Evolutionary conservation across 2,329 filamentous ascomycete genomes (phyloP).

Genomic region (Myriangium duriaei): DNA sequence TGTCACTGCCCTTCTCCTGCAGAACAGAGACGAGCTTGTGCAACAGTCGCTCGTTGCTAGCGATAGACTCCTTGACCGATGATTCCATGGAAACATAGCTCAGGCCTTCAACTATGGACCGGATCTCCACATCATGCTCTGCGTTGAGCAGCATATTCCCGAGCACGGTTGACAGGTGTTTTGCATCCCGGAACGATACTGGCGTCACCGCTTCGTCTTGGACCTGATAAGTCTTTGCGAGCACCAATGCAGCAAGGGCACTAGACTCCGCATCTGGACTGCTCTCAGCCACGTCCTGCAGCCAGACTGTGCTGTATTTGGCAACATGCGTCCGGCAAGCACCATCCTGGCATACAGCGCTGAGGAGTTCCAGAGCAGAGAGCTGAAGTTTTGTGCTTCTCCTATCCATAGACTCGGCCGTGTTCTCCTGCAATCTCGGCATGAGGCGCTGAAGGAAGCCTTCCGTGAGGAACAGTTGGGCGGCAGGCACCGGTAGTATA

Average conservation of each 20-base stretch:
- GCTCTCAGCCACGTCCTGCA: constrained; percentile 70
- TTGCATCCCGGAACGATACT: constrained; percentile 16
- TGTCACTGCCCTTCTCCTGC: constrained; percentile 26
- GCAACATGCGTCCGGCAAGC: constrained; percentile 71
- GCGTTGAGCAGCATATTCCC: constrained; percentile 52
- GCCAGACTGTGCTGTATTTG: constrained; percentile 75
- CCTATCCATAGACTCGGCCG: constrained; percentile 34
- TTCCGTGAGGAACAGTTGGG: constrained; percentile 73
- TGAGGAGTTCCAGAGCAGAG: constrained; percentile 77
- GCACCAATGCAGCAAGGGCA: constrained; percentile 40
- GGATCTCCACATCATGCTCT: constrained; percentile 35
- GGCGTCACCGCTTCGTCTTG: constrained; percentile 4
- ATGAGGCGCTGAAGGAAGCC: constrained; percentile 71
- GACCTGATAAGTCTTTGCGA: constrained; percentile 36
- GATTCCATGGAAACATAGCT: constrained; percentile 84
- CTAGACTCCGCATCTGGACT: constrained; percentile 46
- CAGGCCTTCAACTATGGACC: constrained; percentile 74
- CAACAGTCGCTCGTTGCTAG: constrained; percentile 55
- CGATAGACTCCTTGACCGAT: constrained; percentile 69
- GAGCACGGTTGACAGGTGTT: constrained; percentile 43
- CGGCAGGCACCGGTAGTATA: constrained; percentile 61
- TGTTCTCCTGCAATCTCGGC: constrained; percentile 57
- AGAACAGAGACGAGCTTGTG: constrained; percentile 55
- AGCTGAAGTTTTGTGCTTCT: constrained; percentile 80
- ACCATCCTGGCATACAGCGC: constrained; percentile 77